phyloP scores from a whole-genome alignment of 805 yeast species.

The Ogataea saltuana region DNA sequence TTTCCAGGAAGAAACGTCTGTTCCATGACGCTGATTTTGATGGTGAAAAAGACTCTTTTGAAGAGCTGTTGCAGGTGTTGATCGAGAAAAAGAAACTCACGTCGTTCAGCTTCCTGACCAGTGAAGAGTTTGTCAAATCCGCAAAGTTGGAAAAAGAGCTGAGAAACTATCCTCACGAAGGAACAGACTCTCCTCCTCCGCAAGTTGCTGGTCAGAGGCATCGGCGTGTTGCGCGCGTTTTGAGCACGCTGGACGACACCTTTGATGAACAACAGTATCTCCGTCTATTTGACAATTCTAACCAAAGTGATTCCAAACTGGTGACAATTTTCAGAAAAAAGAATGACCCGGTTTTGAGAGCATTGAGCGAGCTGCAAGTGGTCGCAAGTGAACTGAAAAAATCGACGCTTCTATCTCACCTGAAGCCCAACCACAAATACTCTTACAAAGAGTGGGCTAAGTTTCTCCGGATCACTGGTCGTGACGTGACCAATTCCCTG shows the following conservation, averaged over 20 bases:
- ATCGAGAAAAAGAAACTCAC: slow-evolving; percentile 19
- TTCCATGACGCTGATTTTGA: background rate
- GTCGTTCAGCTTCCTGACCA: slow-evolving; percentile 22
- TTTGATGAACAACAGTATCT: slow-evolving; percentile 20
- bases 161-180: slow-evolving; percentile 27
- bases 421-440: slow-evolving; percentile 44
- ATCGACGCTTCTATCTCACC: slow-evolving; percentile 37
- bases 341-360: slow-evolving; percentile 26
- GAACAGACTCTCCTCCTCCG: slow-evolving; percentile 3
- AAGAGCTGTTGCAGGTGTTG: slow-evolving; percentile 24
- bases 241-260: slow-evolving; percentile 21
- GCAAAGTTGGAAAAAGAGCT: slow-evolving; percentile 23
- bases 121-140: slow-evolving; percentile 18
- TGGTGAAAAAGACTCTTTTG: slow-evolving; percentile 17
- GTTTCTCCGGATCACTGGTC: slow-evolving; percentile 36
- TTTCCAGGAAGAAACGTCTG: background rate
- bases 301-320: background rate
- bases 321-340: slow-evolving; percentile 28
- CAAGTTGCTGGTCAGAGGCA: background rate
- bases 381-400: slow-evolving; percentile 36
- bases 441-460: slow-evolving; percentile 53
- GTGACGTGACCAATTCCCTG: slow-evolving; percentile 28
- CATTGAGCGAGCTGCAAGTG: slow-evolving; percentile 27
- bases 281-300: slow-evolving; percentile 1
- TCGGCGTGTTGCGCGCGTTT: slow-evolving; percentile 14